Base-by-base conservation (phyloP, 2,329 filamentous ascomycete genomes). In the Albophoma yamanashiensis region DNA sequence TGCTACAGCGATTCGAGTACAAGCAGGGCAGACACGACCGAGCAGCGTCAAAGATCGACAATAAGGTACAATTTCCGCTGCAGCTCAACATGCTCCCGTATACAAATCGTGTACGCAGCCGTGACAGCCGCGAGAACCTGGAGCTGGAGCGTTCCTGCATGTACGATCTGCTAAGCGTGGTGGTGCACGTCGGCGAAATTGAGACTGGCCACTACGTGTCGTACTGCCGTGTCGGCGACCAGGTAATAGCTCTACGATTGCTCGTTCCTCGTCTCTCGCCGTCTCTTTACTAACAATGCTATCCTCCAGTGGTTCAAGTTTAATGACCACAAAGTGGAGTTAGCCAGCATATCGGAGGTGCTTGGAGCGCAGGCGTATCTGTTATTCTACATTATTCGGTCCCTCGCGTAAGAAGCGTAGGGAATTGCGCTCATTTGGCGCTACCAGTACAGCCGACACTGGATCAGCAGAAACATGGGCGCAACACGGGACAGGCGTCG, bases 131-230 rank as follows among this genome's bases (percentile, higher is more conserved):
- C 45, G 80, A 84, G 61, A 80, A 77, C 64, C 76, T 83, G 55
- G 84, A 87, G 67, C 72, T 87, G 22, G 80, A 80, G 59, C 78
- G 84, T 66, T 86, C 83, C 6, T 92, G 89, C 68, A 85, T 88
- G 6, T 97, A 97, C 71, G 91, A 96, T 66, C 82, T 97, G 1
- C 82, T 92, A 22, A 92, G 89, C 63, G 92, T 96, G 3, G 89
- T 97, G 27, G 92, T 96, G 45, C 93, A 97, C 69, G 90, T 95
- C 62, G 93, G 93, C 58, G 91, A 93, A 73, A 89, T 97, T 60
- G 92, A 97, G 67, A 92, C 91, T 1, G 93, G 92, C 20, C 92
- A 97, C 70, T 97, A 96, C 69, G 86, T 92, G 60, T 90, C 88
- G n/a, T 97, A 95, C 72, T 92, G 89, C 62, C 80, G 91, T 55